A percentile compares a stretch with the other conserved stretches of the same genome.
These are phyloP conservation scores for Anthracocystis walkeri DNA, from an alignment of 1,284 basidiomycete species.

Conservation along the genomic window DNA sequence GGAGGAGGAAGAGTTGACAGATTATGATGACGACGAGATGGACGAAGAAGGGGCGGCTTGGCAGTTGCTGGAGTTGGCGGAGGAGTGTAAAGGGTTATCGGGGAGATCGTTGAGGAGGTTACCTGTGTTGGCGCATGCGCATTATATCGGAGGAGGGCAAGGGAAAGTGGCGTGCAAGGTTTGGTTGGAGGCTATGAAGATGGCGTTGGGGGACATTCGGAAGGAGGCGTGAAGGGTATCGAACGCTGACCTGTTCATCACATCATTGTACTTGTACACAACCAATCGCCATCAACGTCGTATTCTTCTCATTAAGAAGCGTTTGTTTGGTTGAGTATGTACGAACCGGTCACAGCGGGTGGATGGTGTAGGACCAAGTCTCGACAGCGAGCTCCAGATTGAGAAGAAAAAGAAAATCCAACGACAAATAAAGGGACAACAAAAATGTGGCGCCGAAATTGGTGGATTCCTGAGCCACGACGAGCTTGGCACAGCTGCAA, in stretches of 20 bases:
- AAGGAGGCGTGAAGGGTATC: constrained; percentile 2
- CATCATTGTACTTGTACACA: neutral
- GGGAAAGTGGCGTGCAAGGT: constrained; percentile 26
- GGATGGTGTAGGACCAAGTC: no score
- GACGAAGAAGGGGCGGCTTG: constrained; percentile 70
- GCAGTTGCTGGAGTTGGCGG: constrained; percentile 77
- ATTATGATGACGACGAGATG: neutral
- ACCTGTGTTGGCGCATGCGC: constrained; percentile 89
- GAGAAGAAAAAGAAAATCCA: no score
- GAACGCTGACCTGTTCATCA: neutral
- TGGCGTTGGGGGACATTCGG: constrained; percentile 26
- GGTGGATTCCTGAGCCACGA: no score
- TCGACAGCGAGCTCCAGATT: no score
- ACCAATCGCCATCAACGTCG: no score
- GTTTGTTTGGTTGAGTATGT: no score
- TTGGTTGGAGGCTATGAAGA: constrained; percentile 57
- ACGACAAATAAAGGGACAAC: no score
- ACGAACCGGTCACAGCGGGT: no score
- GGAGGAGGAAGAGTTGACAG: constrained; percentile 51
- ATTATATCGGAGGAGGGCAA: constrained; percentile 74
- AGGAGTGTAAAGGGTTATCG: constrained; percentile 84
- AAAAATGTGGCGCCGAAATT: no score
- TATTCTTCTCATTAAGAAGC: no score
- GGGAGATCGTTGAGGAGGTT: constrained; percentile 88
- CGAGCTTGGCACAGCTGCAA: no score